phyloP scores from a whole-genome alignment of 192 early-diverging fungal species.

The Umbelopsis sp. region DNA sequence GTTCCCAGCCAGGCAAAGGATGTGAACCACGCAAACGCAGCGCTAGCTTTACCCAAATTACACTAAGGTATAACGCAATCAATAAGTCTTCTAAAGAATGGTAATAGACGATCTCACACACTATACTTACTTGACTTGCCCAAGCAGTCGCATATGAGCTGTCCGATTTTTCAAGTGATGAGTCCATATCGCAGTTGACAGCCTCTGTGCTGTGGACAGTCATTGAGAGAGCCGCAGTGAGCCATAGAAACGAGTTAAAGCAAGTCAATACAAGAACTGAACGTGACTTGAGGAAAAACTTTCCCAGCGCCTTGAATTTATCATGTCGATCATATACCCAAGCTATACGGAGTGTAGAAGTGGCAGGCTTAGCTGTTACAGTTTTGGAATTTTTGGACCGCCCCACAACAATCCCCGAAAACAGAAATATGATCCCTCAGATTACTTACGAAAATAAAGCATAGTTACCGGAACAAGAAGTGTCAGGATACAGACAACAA shows the following conservation, averaged over 20 bases:
- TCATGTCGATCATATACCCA: conserved; percentile 36
- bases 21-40: conserved; percentile 31
- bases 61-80: conserved; percentile 22
- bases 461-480: conserved; percentile 23
- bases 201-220: conserved; percentile 28
- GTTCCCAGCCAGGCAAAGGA: conserved; percentile 30
- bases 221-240: conserved; percentile 28
- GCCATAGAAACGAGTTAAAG: conserved; percentile 32
- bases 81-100: not conserved
- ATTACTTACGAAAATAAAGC: conserved; percentile 26
- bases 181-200: conserved; percentile 20
- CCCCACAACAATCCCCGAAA: not conserved
- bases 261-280: conserved; percentile 27
- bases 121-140: conserved; percentile 33
- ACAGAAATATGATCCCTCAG: not conserved
- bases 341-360: conserved; percentile 7
- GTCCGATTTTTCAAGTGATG: conserved; percentile 4
- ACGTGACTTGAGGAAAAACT: conserved; percentile 34
- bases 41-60: conserved; percentile 21
- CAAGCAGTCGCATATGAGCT: conserved; percentile 24
- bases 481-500: conserved; percentile 28
- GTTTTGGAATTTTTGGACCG: no score
- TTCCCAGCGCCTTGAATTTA: conserved; percentile 38
- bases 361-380: not conserved
- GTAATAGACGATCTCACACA: not conserved